phyloP scores from a whole-genome alignment of 345 rosid species.

The Mangifera indica region DNA sequence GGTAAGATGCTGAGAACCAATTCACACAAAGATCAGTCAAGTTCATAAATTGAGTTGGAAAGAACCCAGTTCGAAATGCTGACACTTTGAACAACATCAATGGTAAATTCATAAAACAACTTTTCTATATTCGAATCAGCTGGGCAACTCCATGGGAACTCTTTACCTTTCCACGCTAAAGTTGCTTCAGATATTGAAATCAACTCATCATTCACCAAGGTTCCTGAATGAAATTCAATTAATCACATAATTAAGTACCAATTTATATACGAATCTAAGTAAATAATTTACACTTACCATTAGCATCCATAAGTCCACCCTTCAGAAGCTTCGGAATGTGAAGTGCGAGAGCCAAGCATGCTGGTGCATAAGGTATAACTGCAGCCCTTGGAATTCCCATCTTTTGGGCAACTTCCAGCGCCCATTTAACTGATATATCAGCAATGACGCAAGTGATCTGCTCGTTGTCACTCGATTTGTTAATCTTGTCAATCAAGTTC shows the following conservation, averaged over 20 bases:
- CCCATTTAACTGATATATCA: slow-evolving; percentile 32
- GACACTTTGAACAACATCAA: neutral
- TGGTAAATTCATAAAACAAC: neutral
- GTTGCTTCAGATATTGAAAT: slow-evolving; percentile 20
- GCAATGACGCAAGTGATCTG: slow-evolving; percentile 28
- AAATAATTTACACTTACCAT: slow-evolving; percentile 29
- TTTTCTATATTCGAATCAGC: neutral
- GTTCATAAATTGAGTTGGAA: slow-evolving; percentile 30
- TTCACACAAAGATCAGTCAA: slow-evolving; percentile 21
- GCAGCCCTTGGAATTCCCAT: slow-evolving; percentile 22
- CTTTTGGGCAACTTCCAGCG: slow-evolving; percentile 26
- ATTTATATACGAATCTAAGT: no score
- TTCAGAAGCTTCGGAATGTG: slow-evolving; percentile 20
- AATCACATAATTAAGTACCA: neutral
- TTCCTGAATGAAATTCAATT: slow-evolving; percentile 18
- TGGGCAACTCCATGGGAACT: slow-evolving; percentile 25
- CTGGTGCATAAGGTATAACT: slow-evolving; percentile 19
- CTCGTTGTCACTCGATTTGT: slow-evolving; percentile 10
- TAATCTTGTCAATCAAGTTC: slow-evolving; percentile 30
- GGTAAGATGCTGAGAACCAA: slow-evolving; percentile 24
- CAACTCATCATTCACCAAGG: neutral
- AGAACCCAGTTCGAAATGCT: slow-evolving; percentile 20
- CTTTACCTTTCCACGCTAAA: slow-evolving; percentile 18
- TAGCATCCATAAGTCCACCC: slow-evolving; percentile 17
- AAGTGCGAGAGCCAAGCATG: slow-evolving; percentile 16